phyloP scores from a whole-genome alignment of 164 flowering plant genomes.

The Aristolochia californica region DNA sequence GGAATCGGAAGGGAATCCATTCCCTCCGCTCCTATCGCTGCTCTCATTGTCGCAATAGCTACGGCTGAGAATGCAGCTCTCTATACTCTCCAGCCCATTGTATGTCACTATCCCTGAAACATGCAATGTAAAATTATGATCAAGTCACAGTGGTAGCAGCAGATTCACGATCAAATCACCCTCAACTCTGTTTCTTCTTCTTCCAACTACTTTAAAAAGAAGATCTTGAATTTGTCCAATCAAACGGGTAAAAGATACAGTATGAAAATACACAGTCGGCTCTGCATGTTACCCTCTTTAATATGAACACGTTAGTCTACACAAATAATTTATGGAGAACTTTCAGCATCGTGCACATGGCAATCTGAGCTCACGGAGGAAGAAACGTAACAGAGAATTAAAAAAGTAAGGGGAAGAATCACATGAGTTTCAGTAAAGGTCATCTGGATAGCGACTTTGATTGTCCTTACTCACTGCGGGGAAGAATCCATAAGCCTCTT shows the following conservation, averaged over 20 bases:
- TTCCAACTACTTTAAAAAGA: neutral
- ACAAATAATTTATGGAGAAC: too few species aligned
- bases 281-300: too few species aligned
- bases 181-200: too few species aligned
- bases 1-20: slow-evolving; percentile 51
- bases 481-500: neutral
- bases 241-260: too few species aligned
- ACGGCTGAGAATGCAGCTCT: slow-evolving; percentile 59
- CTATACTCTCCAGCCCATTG: slow-evolving; percentile 83
- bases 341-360: too few species aligned
- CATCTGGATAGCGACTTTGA: slow-evolving; percentile 7
- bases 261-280: too few species aligned
- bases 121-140: neutral
- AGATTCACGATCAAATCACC: neutral
- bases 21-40: slow-evolving; percentile 45
- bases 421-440: neutral
- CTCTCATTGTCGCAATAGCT: slow-evolving; percentile 54
- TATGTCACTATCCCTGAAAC: slow-evolving; percentile 68
- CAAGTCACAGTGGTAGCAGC: too few species aligned
- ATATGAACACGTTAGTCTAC: too few species aligned
- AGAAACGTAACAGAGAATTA: neutral
- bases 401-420: neutral
- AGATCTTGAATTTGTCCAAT: neutral
- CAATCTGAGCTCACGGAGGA: too few species aligned
- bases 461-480: neutral